Evolutionary conservation across 2,329 filamentous ascomycete genomes (phyloP).

Genomic region (Ophioceras dolichostomum): DNA sequence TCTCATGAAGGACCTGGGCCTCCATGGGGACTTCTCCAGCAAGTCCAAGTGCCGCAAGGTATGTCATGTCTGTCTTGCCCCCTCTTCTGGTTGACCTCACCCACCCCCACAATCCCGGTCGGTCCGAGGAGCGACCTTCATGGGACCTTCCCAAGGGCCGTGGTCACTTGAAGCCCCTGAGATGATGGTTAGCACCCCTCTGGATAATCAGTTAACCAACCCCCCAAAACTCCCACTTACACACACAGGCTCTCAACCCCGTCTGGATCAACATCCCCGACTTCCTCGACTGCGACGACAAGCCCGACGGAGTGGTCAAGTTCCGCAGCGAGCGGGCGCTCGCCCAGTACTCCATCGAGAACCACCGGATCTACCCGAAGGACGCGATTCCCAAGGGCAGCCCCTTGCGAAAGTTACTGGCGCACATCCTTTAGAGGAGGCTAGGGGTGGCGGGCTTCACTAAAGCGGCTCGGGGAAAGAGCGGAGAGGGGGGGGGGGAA

Average conservation of each 20-base stretch:
- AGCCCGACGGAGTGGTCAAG: slow-evolving; percentile 10
- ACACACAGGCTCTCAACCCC: slow-evolving; percentile 22
- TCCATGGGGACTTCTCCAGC: slow-evolving; percentile 22
- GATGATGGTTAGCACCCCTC: too few species aligned
- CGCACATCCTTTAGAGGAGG: slow-evolving; percentile 14
- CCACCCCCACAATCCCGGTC: too few species aligned
- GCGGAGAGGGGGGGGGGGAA: too few species aligned
- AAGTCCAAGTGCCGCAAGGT: slow-evolving; percentile 34
- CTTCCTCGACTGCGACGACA: slow-evolving; percentile 24
- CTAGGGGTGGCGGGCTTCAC: too few species aligned
- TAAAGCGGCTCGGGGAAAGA: too few species aligned
- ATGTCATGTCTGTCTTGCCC: too few species aligned
- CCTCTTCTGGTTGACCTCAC: too few species aligned
- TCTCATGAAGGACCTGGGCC: slow-evolving; percentile 29
- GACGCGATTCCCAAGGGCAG: slow-evolving; percentile 25
- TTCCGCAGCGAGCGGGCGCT: slow-evolving; percentile 22
- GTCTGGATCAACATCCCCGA: slow-evolving; percentile 37
- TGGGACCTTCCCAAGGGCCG: too few species aligned
- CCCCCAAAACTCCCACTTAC: background rate
- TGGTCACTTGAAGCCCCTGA: too few species aligned
- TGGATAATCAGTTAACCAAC: background rate
- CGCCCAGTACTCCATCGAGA: slow-evolving; percentile 19
- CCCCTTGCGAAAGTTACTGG: slow-evolving; percentile 24
- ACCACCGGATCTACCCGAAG: slow-evolving; percentile 30
- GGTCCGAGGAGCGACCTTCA: too few species aligned